A percentile compares a stretch with the other conserved stretches of the same genome.
phyloP scores from a whole-genome alignment of 352 stramenopile genomes.

The Globisporangium megalacanthum region DNA sequence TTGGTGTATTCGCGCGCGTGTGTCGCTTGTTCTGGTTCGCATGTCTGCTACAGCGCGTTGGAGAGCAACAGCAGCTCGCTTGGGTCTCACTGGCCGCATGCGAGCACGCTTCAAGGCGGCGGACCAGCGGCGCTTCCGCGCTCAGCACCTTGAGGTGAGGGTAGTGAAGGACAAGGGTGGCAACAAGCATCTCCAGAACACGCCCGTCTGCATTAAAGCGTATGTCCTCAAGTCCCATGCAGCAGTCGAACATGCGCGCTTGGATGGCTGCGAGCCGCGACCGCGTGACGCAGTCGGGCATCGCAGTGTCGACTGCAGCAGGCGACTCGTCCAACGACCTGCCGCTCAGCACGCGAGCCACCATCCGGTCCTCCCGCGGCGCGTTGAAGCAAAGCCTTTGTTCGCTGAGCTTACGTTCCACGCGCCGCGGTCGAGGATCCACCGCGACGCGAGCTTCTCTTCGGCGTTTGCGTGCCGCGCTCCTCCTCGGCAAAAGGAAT shows the following conservation, averaged over 20 bases:
- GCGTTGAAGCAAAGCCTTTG: slow-evolving; percentile 1
- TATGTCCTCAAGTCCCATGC: neutral
- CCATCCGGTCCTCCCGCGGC: neutral
- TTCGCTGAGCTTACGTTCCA: neutral
- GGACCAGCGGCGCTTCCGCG: neutral
- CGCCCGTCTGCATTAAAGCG: neutral
- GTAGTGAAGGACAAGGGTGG: neutral
- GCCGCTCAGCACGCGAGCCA: neutral
- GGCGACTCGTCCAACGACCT: neutral
- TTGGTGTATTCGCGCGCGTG: no score
- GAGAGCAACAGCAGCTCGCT: neutral
- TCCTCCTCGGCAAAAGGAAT: neutral
- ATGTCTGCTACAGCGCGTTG: neutral
- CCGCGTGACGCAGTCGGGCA: neutral
- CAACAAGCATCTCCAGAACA: neutral
- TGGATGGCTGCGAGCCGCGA: neutral
- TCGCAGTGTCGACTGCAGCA: neutral
- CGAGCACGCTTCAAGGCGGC: neutral
- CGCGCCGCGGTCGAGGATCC: neutral
- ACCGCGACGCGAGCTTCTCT: no score
- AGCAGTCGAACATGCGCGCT: neutral
- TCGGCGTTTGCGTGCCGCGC: no score
- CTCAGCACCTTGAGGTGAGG: neutral
- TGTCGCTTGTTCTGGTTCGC: no score
- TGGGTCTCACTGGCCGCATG: neutral